Base-by-base conservation (phyloP, 768 basidiomycete genomes). In the Mycena capillaripes region DNA sequence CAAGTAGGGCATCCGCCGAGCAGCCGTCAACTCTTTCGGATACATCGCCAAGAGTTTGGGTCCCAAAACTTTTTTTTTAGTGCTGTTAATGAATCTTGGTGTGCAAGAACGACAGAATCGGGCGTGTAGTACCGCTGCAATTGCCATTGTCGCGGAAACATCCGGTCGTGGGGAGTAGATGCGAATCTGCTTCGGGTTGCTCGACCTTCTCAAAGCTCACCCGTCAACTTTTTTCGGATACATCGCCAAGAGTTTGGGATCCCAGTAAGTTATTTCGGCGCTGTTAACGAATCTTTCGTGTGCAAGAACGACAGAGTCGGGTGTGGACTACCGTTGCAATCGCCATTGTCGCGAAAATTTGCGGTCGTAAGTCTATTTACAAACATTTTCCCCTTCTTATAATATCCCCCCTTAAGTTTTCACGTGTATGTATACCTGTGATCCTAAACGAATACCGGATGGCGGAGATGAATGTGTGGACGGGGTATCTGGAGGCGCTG, bases 141-240 rank as follows among this genome's bases (percentile, higher is more conserved):
- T 99, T 78, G 97, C 95, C 55, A 97, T 97, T 75, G 95, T 96
- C 25, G 95, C 96, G 0, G 96, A 97, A 82, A 97, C 96, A 76
- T 97, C 95, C 76, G 96, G 96, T 80, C 89, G 87, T 88, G n/a
- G n/a, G 78, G 98, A 99, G 83, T 99, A 97, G 98, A 99, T 99
- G 98, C 93, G 79, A 86, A 86, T 57, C 56, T 11, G 52, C 3
- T 16, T 36, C n/a, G n/a, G n/a, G n/a, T 69, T n/a, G 64, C 58
- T 23, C 5, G 98, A 99, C 52, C 19, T 34, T 23, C 27, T 34
- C 3, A 30, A 27, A 30, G 11, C 98, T 11, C 98, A 99, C 86
- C 98, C 25, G 98, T 99, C 84, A 98, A 99, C 86, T n/a, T 98
- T 97, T 1, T 99, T 99, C 77, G 98, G 98, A 78, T 99, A 99